A percentile compares a stretch with the other conserved stretches of the same genome.
phyloP scores from a whole-genome alignment of 352 stramenopile species.

The Ochromonadaceae sp. region DNA sequence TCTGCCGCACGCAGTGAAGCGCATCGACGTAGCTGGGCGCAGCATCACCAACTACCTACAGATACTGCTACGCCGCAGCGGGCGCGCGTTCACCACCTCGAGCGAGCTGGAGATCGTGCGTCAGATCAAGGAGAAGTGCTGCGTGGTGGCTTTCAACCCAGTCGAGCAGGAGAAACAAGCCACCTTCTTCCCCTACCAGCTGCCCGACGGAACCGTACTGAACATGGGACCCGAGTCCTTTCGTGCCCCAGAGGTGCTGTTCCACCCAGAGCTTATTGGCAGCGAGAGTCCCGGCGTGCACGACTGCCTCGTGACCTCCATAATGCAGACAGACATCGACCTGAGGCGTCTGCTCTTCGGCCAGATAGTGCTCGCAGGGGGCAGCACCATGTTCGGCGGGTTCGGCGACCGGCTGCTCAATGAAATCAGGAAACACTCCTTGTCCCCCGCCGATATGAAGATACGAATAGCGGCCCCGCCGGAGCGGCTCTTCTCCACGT shows the following conservation, averaged over 20 bases:
- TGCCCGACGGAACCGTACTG: slow-evolving; percentile 56
- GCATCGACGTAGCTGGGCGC: slow-evolving; percentile 75
- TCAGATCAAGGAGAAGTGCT: slow-evolving; percentile 89
- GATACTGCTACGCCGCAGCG: slow-evolving; percentile 29
- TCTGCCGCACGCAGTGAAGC: slow-evolving; percentile 76
- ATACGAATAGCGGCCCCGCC: slow-evolving; percentile 87
- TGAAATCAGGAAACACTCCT: slow-evolving; percentile 69
- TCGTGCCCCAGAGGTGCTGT: slow-evolving; percentile 67
- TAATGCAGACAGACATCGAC: slow-evolving; percentile 73
- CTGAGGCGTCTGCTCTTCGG: slow-evolving; percentile 61
- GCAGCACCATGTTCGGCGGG: slow-evolving; percentile 82
- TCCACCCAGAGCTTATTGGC: slow-evolving; percentile 42
- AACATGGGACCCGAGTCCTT: slow-evolving; percentile 62
- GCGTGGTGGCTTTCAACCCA: slow-evolving; percentile 68
- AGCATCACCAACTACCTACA: slow-evolving; percentile 69
- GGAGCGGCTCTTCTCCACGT: slow-evolving; percentile 83
- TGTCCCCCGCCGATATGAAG: slow-evolving; percentile 72
- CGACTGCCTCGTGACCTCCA: slow-evolving; percentile 59
- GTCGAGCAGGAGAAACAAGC: slow-evolving; percentile 52
- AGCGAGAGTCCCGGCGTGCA: slow-evolving; percentile 47
- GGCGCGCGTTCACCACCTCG: slow-evolving; percentile 52
- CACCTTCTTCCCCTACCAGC: slow-evolving; percentile 40
- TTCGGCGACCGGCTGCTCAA: slow-evolving; percentile 84
- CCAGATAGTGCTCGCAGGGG: slow-evolving; percentile 70
- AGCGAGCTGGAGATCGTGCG: slow-evolving; percentile 57